Conservation (phyloP, 140 eudicot genomes). For the Anethum foeniculum region DNA sequence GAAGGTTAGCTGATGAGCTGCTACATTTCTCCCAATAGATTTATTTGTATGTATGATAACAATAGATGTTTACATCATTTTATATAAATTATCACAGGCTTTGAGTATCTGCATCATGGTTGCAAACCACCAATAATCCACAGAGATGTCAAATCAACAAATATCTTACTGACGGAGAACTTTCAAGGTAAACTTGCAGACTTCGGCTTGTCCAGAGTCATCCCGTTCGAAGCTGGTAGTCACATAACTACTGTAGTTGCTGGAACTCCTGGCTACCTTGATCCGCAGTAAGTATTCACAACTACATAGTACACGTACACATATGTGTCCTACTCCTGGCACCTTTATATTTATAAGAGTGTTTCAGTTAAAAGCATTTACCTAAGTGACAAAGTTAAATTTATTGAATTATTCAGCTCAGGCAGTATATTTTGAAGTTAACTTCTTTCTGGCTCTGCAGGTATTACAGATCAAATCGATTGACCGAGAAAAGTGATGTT, state of each 20-base stretch:
- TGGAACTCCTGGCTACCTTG: not conserved
- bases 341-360: not conserved
- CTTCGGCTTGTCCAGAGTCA: not conserved
- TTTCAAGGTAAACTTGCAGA: not conserved
- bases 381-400: too few relatives aligned
- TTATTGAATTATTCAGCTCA: too few relatives aligned
- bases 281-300: not conserved
- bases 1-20: not conserved
- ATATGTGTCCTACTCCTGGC: not conserved
- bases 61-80: not conserved
- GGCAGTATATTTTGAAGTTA: not conserved
- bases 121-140: not conserved
- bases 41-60: not conserved
- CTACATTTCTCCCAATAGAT: too few relatives aligned
- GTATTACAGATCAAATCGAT: not conserved
- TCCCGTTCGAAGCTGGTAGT: not conserved
- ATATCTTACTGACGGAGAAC: not conserved
- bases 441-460: not conserved
- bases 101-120: not conserved
- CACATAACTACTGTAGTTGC: not conserved
- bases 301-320: not conserved
- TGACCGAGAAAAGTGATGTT: conserved; percentile 26
- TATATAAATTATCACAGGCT: not conserved
- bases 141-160: not conserved
- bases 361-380: too few relatives aligned